Percentiles rank a stretch among this genome's conserved stretches.
These are phyloP conservation scores for Penicillium olsonii DNA, from an alignment of 2,329 filamentous ascomycete species.

Conservation along the genomic window DNA sequence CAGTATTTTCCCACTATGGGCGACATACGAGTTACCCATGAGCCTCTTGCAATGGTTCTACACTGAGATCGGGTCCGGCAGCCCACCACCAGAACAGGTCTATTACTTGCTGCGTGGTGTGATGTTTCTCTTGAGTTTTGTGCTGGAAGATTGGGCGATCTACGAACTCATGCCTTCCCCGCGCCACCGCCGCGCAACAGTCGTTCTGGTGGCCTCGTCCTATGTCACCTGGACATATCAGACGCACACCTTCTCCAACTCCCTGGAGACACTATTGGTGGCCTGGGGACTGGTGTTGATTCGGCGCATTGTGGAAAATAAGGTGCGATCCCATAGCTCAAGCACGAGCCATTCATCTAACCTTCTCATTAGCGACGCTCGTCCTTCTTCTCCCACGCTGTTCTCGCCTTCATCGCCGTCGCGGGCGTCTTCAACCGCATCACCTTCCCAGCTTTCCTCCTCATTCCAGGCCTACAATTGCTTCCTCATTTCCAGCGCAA, in stretches of 20 bases:
- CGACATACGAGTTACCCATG: slow-evolving; percentile 92
- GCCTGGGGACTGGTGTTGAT: slow-evolving; percentile 93
- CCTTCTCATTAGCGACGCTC: slow-evolving; percentile 63
- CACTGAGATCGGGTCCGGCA: slow-evolving; percentile 77
- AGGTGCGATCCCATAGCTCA: slow-evolving; percentile 51
- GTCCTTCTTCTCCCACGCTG: slow-evolving; percentile 71
- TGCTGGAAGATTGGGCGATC: slow-evolving; percentile 96
- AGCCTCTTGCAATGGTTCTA: slow-evolving; percentile 88
- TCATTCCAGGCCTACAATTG: slow-evolving; percentile 79
- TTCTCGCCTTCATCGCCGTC: slow-evolving; percentile 78
- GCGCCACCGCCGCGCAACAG: slow-evolving; percentile 69
- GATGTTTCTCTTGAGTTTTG: slow-evolving; percentile 95
- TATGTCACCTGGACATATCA: slow-evolving; percentile 99
- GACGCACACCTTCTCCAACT: slow-evolving; percentile 97
- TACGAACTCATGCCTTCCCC: slow-evolving; percentile 82
- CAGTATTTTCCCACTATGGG: slow-evolving; percentile 96
- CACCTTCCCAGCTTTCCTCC: slow-evolving; percentile 90
- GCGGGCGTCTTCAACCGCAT: slow-evolving; percentile 95
- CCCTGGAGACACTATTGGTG: slow-evolving; percentile 88
- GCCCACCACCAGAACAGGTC: slow-evolving; percentile 74
- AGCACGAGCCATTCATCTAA: neutral
- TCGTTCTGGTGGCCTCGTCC: slow-evolving; percentile 86
- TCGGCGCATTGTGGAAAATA: slow-evolving; percentile 76
- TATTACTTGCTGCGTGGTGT: slow-evolving; percentile 86
- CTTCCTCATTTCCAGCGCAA: slow-evolving; percentile 82